Evolutionary conservation across 2,329 filamentous ascomycete genomes (phyloP), one percentile per base, ranked within the genome.

Genomic region (Colletotrichum spaethianum): DNA sequence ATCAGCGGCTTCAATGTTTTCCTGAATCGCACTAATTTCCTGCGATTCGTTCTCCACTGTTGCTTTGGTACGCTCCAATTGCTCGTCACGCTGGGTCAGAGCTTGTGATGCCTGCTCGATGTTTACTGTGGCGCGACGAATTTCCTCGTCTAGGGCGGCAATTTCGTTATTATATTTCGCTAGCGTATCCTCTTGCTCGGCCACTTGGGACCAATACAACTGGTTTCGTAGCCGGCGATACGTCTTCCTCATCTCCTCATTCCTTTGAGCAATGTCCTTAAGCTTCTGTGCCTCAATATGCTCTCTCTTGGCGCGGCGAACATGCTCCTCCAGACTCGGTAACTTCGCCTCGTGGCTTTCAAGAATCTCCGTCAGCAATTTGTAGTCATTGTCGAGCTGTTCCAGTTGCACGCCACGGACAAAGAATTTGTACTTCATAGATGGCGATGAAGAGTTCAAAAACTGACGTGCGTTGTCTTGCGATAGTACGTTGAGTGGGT

Each of bases 381-480:
- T 90, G 81, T 99, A 99, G 78, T 99, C 96, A 73, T 94, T 92
- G 79, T 98, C 94, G 12, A 99, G 87, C 76, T 96, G 93, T 80
- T 98, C 94, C 0, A 99, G 89, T 77, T 98, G 95, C 0, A 98
- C 97, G 33, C 96, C 96, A 77, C 95, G 94, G 72, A 98, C 89
- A 79, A 99, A 99, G 78, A 98, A 98, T 76, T 94, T 96, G 86
- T 98, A 99, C 80, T 99, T 99, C 72, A 96, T 92, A 4, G 89
- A 85, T 0, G 95, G 90, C 2, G 91, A 93, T 16, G 96, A 96
- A 44, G 92, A 90, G 78, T 96, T 97, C 53, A 99, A 88, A 77
- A 99, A 99, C 70, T 97, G 93, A 14, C 96, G 91, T 14, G 96
- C 96, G 82, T 95, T 95, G 79, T 99, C 96, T 81, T 99, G 96